Base-by-base conservation (phyloP, 2,329 filamentous ascomycete species). In the Sarocladium kiliense region DNA sequence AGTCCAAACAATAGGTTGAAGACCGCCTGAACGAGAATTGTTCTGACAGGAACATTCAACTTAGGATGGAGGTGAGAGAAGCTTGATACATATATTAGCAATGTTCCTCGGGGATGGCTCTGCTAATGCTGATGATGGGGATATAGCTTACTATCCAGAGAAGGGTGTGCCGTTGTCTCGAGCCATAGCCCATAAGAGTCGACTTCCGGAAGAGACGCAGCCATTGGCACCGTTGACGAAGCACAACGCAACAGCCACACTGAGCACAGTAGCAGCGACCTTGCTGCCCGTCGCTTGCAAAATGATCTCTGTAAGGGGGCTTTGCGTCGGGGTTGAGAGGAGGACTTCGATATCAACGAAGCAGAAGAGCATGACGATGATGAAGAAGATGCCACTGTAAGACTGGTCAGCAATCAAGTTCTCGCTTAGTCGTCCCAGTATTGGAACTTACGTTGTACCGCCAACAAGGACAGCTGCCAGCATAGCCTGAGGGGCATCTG, bases 211-310 rank as follows among this genome's bases (percentile, higher is more conserved):
- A 4, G 73, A 76, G 3, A 75, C 66, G 37, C 71, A 72, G 1
- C 72, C 73, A n/a, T 71, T 72, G 7, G 72, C 74, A 16, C 75
- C 75, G 23, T 76, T 74, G 37, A 77, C 65, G 45, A 77, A 77
- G 57, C 74, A 76, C 0, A 77, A 61, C 0, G 65, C 67, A 0
- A 77, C 58, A 61, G 73, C 69, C 19, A 77, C 61, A n/a, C 68
- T 69, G 9, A 78, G 53, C 2, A 77, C 60, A 10, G 72, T 72
- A 0, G 74, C 68, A 1, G 66, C 74, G 0, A 66, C 70, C 1
- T 69, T 66, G 30, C 63, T 74, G 1, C 66, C 63, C 0, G 74
- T 77, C 0, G 68, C 70, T 55, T 75, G 74, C 5, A 72, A 64
- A 55, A 77, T 71, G 6, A 79, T 64, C 42, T 78, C 74, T 36